Evolutionary conservation across 176 grass and related monocot genomes (phyloP).

Genomic region (Avena atlantica): DNA sequence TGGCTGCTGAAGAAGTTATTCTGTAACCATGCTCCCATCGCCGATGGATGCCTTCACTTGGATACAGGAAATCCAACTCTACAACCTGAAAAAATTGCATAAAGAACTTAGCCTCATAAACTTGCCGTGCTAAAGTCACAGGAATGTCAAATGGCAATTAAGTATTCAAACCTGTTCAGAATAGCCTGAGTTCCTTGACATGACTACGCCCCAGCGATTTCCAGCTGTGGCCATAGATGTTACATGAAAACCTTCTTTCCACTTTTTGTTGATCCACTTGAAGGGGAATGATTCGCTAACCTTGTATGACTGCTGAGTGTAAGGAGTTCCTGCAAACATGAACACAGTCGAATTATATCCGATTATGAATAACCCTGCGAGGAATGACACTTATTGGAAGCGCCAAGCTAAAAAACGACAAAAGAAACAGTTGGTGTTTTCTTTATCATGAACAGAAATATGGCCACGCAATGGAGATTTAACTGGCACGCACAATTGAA

Average conservation of each 20-base stretch:
- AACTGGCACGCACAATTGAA: not conserved
- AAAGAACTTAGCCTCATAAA: not conserved
- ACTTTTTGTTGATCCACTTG: slow-evolving; percentile 99
- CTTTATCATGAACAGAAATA: slow-evolving; percentile 19
- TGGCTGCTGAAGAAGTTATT: slow-evolving; percentile 85
- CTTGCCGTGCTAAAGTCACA: not conserved
- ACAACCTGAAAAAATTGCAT: slow-evolving; percentile 64
- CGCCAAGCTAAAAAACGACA: not conserved
- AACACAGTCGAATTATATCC: not conserved
- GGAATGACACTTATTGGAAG: not conserved
- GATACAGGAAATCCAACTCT: slow-evolving; percentile 96
- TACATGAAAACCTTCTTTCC: slow-evolving; percentile 99
- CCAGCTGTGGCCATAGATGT: slow-evolving; percentile 96
- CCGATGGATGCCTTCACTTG: slow-evolving; percentile 91
- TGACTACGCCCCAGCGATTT: slow-evolving; percentile 90
- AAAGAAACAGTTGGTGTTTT: slow-evolving; percentile 14
- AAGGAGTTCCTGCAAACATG: slow-evolving; percentile 70
- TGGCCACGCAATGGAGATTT: not conserved
- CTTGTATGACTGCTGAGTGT: slow-evolving; percentile 94
- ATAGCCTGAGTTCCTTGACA: slow-evolving; percentile 93
- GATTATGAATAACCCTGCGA: not conserved
- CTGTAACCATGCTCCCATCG: slow-evolving; percentile 92
- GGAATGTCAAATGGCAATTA: not conserved
- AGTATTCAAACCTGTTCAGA: slow-evolving; percentile 69
- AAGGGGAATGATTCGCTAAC: slow-evolving; percentile 96